phyloP scores from a whole-genome alignment of 2,329 filamentous ascomycete genomes.

The Periconia sp. region DNA sequence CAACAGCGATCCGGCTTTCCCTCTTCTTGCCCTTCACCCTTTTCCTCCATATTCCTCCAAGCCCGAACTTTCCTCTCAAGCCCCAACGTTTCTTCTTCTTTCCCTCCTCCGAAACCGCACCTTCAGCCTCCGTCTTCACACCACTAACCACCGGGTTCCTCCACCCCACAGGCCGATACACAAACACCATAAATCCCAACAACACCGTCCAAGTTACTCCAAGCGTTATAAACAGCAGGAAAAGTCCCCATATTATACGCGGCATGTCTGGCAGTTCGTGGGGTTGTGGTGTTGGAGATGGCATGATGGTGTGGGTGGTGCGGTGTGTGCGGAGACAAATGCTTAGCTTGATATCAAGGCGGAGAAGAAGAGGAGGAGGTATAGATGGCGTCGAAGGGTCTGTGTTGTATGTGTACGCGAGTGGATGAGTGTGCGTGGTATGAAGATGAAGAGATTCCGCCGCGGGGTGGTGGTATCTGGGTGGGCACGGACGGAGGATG shows the following conservation, averaged over 20 bases:
- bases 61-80: too few relatives aligned
- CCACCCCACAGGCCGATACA: background rate
- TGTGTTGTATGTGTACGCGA: too few relatives aligned
- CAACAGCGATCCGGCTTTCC: too few relatives aligned
- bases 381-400: too few relatives aligned
- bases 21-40: too few relatives aligned
- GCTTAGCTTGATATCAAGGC: too few relatives aligned
- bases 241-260: background rate
- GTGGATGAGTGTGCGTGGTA: too few relatives aligned
- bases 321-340: too few relatives aligned
- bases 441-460: background rate
- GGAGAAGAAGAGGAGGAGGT: too few relatives aligned
- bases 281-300: background rate
- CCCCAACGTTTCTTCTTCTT: background rate
- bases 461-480: background rate
- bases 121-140: background rate
- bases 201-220: background rate
- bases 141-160: background rate
- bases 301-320: too few relatives aligned
- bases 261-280: background rate
- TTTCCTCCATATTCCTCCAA: too few relatives aligned
- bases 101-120: background rate
- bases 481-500: background rate
- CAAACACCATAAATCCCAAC: background rate
- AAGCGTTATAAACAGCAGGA: background rate